Evolutionary conservation across 306 rosid species (phyloP), one percentile per base, ranked within the genome.

Genomic region (Castanea crenata): DNA sequence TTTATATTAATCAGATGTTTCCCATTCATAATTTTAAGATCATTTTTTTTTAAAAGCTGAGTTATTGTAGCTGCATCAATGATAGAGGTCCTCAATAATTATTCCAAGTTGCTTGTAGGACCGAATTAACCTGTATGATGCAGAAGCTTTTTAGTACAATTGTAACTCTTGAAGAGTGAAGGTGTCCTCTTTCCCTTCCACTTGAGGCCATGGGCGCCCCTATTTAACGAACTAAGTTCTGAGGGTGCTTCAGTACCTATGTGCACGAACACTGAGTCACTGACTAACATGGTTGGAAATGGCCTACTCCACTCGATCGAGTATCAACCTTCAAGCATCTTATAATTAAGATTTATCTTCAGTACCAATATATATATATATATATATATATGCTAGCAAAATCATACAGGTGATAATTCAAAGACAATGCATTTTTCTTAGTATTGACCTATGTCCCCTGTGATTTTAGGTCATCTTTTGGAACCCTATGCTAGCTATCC

Each of bases 191-290:
- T 49, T 55, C 55, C 8, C 54, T 56, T 32, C 65, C 46, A 4
- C 74, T 64, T 49, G 81, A 80, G 77, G 74, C 46, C 12, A 41
- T 41, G 46, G 84, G 74, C 75, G 70, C 63, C 75, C 73, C 70
- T 62, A 72, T 83, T 68, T 31, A 34, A 49, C 77, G 32, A 32
- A 41, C 14, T 44, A 5, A 8, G 46, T 41, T 41, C 46, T 41
- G 46, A 41, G 34, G 5, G 29, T 52, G 70, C 85, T 21, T 61
- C 74, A 38, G 72, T 62, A 71, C 78, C 75, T 38, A 54, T 35
- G 13, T 65, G 81, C 68, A 74, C 79, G 71, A 62, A 18, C 69
- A 6, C 78, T 44, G 34, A 34, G 20, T n/a, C 69, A 6, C 78
- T 44, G 34, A 34, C 29, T n/a, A 70, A 20, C 41, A 54, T 52